These are phyloP conservation scores for Posidonia oceanica DNA, from an alignment of 116 monocot species.

Conservation along the genomic window DNA sequence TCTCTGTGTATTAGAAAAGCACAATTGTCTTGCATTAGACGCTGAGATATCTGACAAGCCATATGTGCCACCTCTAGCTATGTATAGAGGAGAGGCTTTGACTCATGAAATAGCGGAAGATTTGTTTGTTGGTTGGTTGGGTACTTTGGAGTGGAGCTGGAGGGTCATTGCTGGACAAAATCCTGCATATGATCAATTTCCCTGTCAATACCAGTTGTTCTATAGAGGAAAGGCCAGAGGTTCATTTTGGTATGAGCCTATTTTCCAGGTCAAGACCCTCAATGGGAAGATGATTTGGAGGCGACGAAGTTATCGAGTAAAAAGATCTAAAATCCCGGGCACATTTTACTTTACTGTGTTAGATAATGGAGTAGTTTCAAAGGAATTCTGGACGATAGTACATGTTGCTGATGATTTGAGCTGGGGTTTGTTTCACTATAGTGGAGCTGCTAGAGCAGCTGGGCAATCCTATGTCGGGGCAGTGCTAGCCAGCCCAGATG, in stretches of 20 bases:
- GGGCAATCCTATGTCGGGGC: constrained; percentile 77
- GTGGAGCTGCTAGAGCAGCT: constrained; percentile 64
- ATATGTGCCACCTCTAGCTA: constrained; percentile 29
- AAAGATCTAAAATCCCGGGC: constrained; percentile 52
- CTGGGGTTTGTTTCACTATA: constrained; percentile 93
- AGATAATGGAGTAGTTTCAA: constrained; percentile 81
- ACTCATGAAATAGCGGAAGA: constrained; percentile 84
- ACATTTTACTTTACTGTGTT: constrained; percentile 75
- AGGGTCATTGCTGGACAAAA: constrained; percentile 79
- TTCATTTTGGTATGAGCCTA: constrained; percentile 88
- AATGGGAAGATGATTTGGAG: constrained; percentile 65
- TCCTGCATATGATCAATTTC: constrained; percentile 92
- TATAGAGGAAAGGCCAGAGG: constrained; percentile 76
- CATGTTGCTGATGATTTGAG: constrained; percentile 71
- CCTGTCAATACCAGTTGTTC: constrained; percentile 82
- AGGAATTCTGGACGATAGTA: constrained; percentile 83
- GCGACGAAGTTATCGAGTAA: constrained; percentile 54
- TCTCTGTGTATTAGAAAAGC: constrained; percentile 72
- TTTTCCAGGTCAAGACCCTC: constrained; percentile 71
- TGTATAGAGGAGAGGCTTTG: constrained; percentile 47
- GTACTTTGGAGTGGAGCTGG: constrained; percentile 76
- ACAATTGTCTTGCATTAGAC: constrained; percentile 81
- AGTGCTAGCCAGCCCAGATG: constrained; percentile 85
- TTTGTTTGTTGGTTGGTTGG: constrained; percentile 86
- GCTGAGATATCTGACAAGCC: constrained; percentile 74